These are phyloP conservation scores for Leccinum uliginosum DNA, from an alignment of 768 basidiomycete species.

Conservation along the genomic window DNA sequence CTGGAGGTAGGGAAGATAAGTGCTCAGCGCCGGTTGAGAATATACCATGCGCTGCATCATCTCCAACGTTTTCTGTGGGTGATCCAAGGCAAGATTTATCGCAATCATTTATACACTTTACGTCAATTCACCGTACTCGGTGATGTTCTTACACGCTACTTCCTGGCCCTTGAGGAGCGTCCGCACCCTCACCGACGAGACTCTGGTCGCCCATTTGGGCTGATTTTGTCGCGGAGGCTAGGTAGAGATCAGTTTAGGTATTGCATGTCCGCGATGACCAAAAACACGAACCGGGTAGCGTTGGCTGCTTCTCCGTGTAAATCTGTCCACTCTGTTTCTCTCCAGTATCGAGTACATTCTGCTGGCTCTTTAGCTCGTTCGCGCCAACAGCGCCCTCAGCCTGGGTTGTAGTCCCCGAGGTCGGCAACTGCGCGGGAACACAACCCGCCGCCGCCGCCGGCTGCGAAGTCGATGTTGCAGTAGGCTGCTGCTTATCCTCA, in stretches of 20 bases:
- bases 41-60: background rate
- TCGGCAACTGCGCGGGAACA: background rate
- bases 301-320: background rate
- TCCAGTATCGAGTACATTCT: background rate
- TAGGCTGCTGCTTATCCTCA: background rate
- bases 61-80: background rate
- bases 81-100: background rate
- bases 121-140: background rate
- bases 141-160: background rate
- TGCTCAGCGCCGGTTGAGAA: too few species aligned
- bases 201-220: background rate
- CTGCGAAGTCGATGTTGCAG: background rate
- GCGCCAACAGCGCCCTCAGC: background rate
- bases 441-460: background rate
- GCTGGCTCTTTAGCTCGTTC: background rate
- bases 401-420: background rate
- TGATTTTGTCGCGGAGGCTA: background rate
- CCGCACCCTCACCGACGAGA: background rate
- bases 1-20: too few species aligned
- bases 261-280: too few species aligned
- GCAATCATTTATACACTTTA: background rate
- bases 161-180: constrained; percentile 4
- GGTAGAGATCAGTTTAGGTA: background rate
- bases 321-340: background rate
- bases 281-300: constrained; percentile 1